Evolutionary conservation across 1,284 basidiomycete species (phyloP).

Genomic region (Austroboletus niveus): DNA sequence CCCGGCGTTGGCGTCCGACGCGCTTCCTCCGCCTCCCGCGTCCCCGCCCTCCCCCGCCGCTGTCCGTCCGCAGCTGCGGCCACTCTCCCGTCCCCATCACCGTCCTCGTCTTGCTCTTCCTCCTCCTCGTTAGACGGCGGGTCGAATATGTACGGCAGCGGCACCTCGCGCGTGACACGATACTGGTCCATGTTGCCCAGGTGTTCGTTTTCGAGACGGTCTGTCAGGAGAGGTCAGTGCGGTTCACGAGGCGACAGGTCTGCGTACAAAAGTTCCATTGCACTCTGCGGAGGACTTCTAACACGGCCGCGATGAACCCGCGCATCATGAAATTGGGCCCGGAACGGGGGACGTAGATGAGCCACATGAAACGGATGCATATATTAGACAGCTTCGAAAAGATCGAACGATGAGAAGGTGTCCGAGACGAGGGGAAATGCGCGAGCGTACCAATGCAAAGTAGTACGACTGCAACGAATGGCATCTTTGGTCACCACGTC

Average conservation of each 20-base stretch:
- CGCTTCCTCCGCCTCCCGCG: background rate
- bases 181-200: slow-evolving; percentile 84
- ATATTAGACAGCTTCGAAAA: slow-evolving; percentile 62
- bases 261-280: slow-evolving; percentile 91
- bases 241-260: background rate
- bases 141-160: slow-evolving; percentile 69
- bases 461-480: slow-evolving; percentile 60
- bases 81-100: background rate
- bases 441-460: slow-evolving; percentile 57
- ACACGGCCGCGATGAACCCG: slow-evolving; percentile 67
- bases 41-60: background rate
- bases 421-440: background rate
- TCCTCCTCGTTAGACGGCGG: slow-evolving; percentile 18
- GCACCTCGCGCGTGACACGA: slow-evolving; percentile 77
- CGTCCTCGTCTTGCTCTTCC: slow-evolving; percentile 10
- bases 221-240: slow-evolving; percentile 31
- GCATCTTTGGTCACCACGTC: background rate
- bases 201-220: slow-evolving; percentile 85
- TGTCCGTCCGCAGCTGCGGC: background rate
- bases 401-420: background rate
- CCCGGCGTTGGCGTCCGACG: background rate
- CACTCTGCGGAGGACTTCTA: slow-evolving; percentile 83
- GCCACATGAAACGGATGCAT: slow-evolving; percentile 78
- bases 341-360: slow-evolving; percentile 69
- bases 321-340: slow-evolving; percentile 56